Conservation (phyloP, 495 filamentous ascomycete species). For the Xanthoparmelia taractica region DNA sequence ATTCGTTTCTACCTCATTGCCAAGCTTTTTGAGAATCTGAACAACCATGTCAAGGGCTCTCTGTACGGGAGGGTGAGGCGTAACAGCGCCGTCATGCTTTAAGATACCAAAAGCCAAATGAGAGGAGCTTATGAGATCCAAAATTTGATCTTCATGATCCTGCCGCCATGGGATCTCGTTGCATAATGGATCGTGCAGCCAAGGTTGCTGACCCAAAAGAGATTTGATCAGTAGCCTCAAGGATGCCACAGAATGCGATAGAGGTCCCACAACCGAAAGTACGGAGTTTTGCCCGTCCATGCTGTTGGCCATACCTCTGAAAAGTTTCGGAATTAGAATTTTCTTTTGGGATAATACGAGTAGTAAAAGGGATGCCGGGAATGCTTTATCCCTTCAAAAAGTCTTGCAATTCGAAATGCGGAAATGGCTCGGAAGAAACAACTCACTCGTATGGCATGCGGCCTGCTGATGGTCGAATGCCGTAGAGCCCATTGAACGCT, state of each 20-base stretch:
- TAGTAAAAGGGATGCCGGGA: not conserved
- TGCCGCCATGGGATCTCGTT: conserved; percentile 57
- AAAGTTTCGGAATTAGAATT: not conserved
- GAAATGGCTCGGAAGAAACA: not conserved
- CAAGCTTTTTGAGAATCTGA: conserved; percentile 42
- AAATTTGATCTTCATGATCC: conserved; percentile 42
- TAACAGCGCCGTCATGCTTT: conserved; percentile 41
- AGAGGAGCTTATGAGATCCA: conserved; percentile 35
- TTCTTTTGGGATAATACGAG: not conserved
- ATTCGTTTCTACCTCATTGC: conserved; percentile 34
- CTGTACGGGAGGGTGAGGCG: conserved; percentile 47
- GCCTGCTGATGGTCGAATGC: conserved; percentile 41
- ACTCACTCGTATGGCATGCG: conserved; percentile 34
- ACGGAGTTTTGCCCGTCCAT: conserved; percentile 55
- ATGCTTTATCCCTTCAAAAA: not conserved
- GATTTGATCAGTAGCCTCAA: conserved; percentile 48
- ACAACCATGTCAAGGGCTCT: conserved; percentile 48
- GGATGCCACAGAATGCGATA: conserved; percentile 43
- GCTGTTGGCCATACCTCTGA: conserved; percentile 40
- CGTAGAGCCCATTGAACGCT: conserved; percentile 56
- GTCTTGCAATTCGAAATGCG: not conserved
- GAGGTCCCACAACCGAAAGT: conserved; percentile 51
- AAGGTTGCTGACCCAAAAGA: conserved; percentile 50
- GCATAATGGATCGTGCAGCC: conserved; percentile 57
- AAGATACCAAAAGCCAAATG: conserved; percentile 48